Evolutionary conservation across 352 stramenopile genomes (phyloP).

Genomic region (Peronospora farinosa): DNA sequence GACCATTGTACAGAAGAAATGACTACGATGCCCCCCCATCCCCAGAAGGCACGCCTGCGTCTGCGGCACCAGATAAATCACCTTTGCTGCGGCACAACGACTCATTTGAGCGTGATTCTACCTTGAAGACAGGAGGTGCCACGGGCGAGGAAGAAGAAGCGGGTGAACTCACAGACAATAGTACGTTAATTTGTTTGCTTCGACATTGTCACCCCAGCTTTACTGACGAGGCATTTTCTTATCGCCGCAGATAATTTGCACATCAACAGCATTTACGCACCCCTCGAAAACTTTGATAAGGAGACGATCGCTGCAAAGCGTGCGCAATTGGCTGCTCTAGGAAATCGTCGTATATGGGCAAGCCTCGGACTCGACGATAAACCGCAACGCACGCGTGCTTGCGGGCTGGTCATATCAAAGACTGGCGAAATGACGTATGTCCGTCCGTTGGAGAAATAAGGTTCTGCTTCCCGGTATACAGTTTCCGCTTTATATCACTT

Average conservation of each 20-base stretch:
- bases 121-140: conserved; percentile 25
- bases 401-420: conserved; percentile 66
- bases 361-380: conserved; percentile 82
- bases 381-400: conserved; percentile 40
- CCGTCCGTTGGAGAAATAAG: conserved; percentile 54
- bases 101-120: conserved; percentile 48
- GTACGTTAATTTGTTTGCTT: conserved; percentile 26
- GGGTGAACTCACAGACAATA: conserved; percentile 56
- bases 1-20: conserved; percentile 71
- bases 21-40: conserved; percentile 77
- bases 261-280: conserved; percentile 62
- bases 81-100: conserved; percentile 30
- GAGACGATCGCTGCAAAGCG: conserved; percentile 78
- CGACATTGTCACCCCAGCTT: background rate
- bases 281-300: conserved; percentile 71
- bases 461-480: background rate
- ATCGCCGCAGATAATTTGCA: conserved; percentile 44
- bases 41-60: conserved; percentile 32
- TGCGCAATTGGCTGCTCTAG: conserved; percentile 59
- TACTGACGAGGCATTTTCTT: conserved; percentile 2
- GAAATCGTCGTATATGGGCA: conserved; percentile 78
- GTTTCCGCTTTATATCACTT: conserved; percentile 20
- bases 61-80: conserved; percentile 37
- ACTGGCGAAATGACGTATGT: conserved; percentile 70
- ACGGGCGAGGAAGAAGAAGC: conserved; percentile 57